These are phyloP conservation scores for Eucalyptus leucophloia DNA, from an alignment of 345 rosid species.

Conservation along the genomic window DNA sequence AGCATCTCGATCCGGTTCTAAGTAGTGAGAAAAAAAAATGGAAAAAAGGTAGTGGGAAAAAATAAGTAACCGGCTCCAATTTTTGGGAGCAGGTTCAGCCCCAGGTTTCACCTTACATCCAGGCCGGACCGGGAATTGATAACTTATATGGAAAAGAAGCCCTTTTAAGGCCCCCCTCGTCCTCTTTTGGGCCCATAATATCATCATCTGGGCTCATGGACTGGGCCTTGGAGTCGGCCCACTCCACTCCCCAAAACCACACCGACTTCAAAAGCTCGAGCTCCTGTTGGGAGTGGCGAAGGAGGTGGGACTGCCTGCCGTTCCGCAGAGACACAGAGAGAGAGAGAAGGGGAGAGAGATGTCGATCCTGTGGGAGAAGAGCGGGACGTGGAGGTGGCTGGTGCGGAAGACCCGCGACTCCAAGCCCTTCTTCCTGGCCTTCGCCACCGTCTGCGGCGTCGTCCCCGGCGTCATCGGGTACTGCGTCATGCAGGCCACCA, in stretches of 20 bases:
- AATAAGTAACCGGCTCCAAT: no score
- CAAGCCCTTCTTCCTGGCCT: conserved; percentile 74
- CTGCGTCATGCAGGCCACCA: conserved; percentile 83
- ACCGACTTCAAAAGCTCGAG: background rate
- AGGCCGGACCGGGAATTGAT: no score
- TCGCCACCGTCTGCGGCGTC: conserved; percentile 87
- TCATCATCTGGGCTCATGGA: background rate
- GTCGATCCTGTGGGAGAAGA: background rate
- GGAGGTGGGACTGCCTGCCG: no score
- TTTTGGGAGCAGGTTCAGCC: no score
- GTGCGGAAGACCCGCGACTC: conserved; percentile 57
- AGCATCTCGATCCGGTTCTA: no score
- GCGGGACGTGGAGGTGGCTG: background rate
- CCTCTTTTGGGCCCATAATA: no score
- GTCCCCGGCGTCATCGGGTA: conserved; percentile 85
- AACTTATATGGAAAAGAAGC: no score
- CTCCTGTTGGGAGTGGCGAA: background rate
- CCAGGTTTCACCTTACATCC: no score
- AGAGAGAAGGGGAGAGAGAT: background rate
- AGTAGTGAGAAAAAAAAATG: no score
- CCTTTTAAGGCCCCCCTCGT: no score
- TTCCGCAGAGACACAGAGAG: no score
- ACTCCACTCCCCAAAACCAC: background rate
- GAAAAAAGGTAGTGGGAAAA: no score
- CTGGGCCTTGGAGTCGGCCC: background rate